Conservation (phyloP, 2,329 filamentous ascomycete genomes). For the Sporothrix phasma region DNA sequence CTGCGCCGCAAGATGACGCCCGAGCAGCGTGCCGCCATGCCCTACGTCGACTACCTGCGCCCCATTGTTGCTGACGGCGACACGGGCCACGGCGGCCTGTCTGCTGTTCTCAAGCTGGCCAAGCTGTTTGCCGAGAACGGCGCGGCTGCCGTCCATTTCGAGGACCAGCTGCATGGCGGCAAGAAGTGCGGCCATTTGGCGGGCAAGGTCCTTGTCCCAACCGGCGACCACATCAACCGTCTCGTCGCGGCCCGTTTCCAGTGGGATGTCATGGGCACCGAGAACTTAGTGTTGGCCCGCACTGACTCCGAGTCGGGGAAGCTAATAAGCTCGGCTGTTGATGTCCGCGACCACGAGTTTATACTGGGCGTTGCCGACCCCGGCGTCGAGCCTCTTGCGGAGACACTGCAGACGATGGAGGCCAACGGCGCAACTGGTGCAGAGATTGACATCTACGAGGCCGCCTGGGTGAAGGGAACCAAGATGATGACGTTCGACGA, state of each 20-base stretch:
- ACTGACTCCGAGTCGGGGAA: conserved; percentile 93
- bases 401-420: conserved; percentile 87
- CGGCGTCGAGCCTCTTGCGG: conserved; percentile 40
- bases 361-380: conserved; percentile 48
- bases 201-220: conserved; percentile 88
- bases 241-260: conserved; percentile 88
- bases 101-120: conserved; percentile 87
- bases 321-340: conserved; percentile 80
- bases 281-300: conserved; percentile 88
- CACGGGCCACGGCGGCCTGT: conserved; percentile 87
- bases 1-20: conserved; percentile 65
- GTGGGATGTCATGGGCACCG: conserved; percentile 95
- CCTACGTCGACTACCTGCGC: conserved; percentile 84
- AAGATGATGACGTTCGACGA: conserved; percentile 87
- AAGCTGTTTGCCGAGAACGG: conserved; percentile 97
- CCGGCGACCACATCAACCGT: conserved; percentile 92
- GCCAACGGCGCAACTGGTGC: conserved; percentile 61
- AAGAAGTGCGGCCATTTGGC: conserved; percentile 98
- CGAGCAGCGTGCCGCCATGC: conserved; percentile 62
- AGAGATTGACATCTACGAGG: conserved; percentile 80
- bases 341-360: conserved; percentile 92
- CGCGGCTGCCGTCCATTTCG: conserved; percentile 91
- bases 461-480: conserved; percentile 77
- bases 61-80: conserved; percentile 96
- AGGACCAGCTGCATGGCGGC: conserved; percentile 93